Base-by-base conservation (phyloP, 371 early-diverging fungal genomes). In the Parasitella parasitica region DNA sequence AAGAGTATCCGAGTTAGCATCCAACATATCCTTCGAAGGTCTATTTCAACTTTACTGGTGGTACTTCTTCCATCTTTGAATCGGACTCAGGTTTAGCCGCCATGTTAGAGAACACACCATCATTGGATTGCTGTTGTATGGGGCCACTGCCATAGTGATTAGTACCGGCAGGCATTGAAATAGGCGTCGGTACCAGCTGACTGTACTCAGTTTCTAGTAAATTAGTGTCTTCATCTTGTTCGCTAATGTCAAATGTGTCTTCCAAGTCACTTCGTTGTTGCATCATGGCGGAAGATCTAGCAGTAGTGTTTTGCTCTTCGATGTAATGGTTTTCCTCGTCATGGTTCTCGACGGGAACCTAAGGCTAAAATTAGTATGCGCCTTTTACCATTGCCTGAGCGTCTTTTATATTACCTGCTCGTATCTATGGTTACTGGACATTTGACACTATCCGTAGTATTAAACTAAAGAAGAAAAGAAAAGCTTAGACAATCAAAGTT, bases 91-190 rank as follows among this genome's bases (percentile, higher is more conserved):
- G 86, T 49, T 84, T 86, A 18, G 86, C 88, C 34, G 83, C 71
- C 48, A 87, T 74, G 48, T 85, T 86, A 13, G 86, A 72, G 55
- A 86, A 87, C n/a, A 87, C 88, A 51, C 88, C 88, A 59, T 87
- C 88, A 39, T 73, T 83, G 2, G 76, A 62, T 37, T 54, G 54
- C 20, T 54, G 54, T 4, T 54, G 54, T 15, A 54, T 35, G 37
- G 22, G 37, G 12, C 49, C 35, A 30, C 46, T 35, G 8, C 18
- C 35, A 22, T 22, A 9, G 20, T 38, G 50, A 20, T 2, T 18
- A 18, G 41, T n/a, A 20, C 41, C 48, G n/a, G 48, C 16, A 38
- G n/a, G 24, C 27, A 20, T 39, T 51, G 48, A 26, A 3, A 46
- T 22, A 9, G 48, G 26, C 27, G 27, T 18, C 6, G 27, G 48